Conservation (phyloP, 2,329 filamentous ascomycete genomes). For the Delphinella strobiligena region DNA sequence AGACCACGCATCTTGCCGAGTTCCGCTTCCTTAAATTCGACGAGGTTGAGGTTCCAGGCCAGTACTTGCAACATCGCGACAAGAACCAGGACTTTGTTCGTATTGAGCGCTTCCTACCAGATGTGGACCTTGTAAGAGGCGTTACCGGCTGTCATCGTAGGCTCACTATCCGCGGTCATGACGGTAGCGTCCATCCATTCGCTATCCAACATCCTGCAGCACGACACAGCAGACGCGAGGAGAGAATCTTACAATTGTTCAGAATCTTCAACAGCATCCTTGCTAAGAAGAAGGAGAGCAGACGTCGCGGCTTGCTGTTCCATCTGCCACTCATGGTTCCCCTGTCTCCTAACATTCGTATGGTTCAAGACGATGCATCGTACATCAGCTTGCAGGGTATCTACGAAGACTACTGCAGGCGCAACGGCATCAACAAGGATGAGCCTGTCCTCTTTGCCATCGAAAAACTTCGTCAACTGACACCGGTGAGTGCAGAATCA, state of each 20-base stretch:
- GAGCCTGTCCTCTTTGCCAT: constrained; percentile 91
- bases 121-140: constrained; percentile 83
- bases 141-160: constrained; percentile 86
- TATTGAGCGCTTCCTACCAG: constrained; percentile 91
- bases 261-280: constrained; percentile 91
- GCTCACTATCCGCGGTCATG: constrained; percentile 91
- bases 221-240: constrained; percentile 82
- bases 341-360: constrained; percentile 81
- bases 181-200: constrained; percentile 93
- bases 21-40: constrained; percentile 98
- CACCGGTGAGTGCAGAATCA: constrained; percentile 11
- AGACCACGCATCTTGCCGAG: constrained; percentile 82
- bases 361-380: constrained; percentile 90
- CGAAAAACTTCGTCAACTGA: constrained; percentile 72
- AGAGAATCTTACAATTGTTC: constrained; percentile 92
- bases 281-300: constrained; percentile 84
- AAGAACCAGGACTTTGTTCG: constrained; percentile 98
- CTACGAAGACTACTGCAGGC: constrained; percentile 91
- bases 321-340: constrained; percentile 93
- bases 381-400: constrained; percentile 91
- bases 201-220: constrained; percentile 93
- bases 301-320: constrained; percentile 88
- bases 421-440: constrained; percentile 80
- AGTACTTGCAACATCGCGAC: constrained; percentile 94
- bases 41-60: constrained; percentile 92